Evolutionary conservation across 148 eudicot genomes (phyloP), one percentile per base, ranked within the genome.

Genomic region (Cornus suecica): DNA sequence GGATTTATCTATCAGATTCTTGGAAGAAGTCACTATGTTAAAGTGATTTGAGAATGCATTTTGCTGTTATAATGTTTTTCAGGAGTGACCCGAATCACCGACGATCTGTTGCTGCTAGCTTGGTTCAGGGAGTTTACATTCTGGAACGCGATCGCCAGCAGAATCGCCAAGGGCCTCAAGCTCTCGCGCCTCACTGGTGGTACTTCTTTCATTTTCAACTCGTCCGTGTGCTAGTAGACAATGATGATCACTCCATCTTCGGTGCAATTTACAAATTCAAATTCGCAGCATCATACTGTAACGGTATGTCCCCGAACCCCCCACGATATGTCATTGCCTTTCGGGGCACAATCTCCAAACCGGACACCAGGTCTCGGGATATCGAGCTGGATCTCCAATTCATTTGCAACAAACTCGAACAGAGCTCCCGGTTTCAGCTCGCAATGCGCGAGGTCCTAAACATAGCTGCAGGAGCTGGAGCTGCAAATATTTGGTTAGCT

Each of bases 101-200:
- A 61, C 85, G 83, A 73, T 85, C 90, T 0, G 68, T 90, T 30
- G 97, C 93, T 41, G 93, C 97, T 4, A 83, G 98, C 76, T 78
- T 94, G 70, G 91, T 94, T 14, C 91, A 92, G 78, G 98, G 92
- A 16, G 95, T 89, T 0, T 94, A 89, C 80, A 63, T 84, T 27
- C 72, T 94, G 11, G 97, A 94, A 78, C 79, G 89, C 69, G 98
- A 94, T 29, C 85, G 93, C 30, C 88, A 86, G 69, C 74, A 82
- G 45, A 78, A 85, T 0, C 84, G 97, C 30, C 69, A 72, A 4
- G 88, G 81, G n/a, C 77, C 68, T 52, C 85, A 80, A 52, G 87
- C 95, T 29, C 78, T 86, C 45, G 98, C 97, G 25, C 90, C 94
- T 65, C 78, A 80, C 2, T 94, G 97, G 98, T 92, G 97, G 97